These are phyloP conservation scores for Terfezia claveryi DNA, from an alignment of 495 filamentous ascomycete species.

Conservation along the genomic window DNA sequence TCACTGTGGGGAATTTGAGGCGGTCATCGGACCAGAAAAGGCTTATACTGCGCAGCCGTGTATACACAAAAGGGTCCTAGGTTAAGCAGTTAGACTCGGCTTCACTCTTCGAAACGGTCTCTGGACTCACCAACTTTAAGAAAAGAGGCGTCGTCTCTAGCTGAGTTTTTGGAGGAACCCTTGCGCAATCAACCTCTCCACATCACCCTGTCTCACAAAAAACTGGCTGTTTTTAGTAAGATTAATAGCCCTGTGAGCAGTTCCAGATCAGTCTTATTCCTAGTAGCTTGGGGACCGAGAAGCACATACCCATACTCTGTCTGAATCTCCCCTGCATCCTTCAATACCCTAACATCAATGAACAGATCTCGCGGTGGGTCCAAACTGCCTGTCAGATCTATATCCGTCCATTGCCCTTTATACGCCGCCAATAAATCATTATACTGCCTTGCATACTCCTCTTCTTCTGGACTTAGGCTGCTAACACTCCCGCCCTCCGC, in stretches of 20 bases:
- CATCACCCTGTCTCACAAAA: constrained; percentile 89
- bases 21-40: too few relatives aligned
- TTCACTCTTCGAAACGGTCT: too few relatives aligned
- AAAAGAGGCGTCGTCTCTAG: constrained; percentile 18
- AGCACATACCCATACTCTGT: constrained; percentile 84
- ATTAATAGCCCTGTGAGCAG: constrained; percentile 52
- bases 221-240: constrained; percentile 97
- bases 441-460: constrained; percentile 84
- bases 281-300: neutral
- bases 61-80: too few relatives aligned
- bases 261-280: neutral
- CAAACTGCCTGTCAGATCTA: constrained; percentile 85
- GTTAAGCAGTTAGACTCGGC: too few relatives aligned
- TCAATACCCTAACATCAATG: constrained; percentile 89
- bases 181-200: constrained; percentile 82
- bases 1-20: too few relatives aligned
- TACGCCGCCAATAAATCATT: constrained; percentile 82
- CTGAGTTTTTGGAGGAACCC: constrained; percentile 89
- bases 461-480: constrained; percentile 88
- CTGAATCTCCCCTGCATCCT: constrained; percentile 96
- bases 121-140: too few relatives aligned
- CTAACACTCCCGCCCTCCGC: constrained; percentile 32
- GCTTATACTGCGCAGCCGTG: too few relatives aligned
- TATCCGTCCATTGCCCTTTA: constrained; percentile 97
- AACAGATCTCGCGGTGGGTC: constrained; percentile 91